Evolutionary conservation across 768 basidiomycete genomes (phyloP).

Genomic region (Tylopilus plumbeoviolaceoides): DNA sequence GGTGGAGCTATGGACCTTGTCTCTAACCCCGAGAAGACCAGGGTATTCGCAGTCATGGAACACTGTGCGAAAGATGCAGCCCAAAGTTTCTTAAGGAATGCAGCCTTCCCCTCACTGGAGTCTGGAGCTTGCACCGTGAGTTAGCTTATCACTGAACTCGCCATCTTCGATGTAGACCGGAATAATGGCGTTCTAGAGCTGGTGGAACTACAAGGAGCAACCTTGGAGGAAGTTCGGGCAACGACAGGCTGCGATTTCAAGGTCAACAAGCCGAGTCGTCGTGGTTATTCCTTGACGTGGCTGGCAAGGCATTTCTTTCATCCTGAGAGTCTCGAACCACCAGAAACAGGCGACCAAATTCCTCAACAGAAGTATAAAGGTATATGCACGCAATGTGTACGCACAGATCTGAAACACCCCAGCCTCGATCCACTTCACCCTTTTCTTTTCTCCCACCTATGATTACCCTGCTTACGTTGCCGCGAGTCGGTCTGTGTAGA

Average conservation of each 20-base stretch:
- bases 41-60: conserved; percentile 86
- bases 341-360: neutral
- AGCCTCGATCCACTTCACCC: neutral
- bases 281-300: conserved; percentile 1
- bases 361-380: conserved; percentile 12
- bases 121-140: conserved; percentile 88
- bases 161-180: conserved; percentile 86
- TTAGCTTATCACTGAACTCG: conserved; percentile 90
- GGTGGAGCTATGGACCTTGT: conserved; percentile 97
- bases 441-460: neutral
- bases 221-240: conserved; percentile 75
- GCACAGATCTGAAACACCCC: neutral
- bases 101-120: conserved; percentile 78
- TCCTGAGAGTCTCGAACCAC: neutral
- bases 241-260: conserved; percentile 87
- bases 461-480: conserved; percentile 4
- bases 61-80: conserved; percentile 83
- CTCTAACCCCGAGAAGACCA: conserved; percentile 94
- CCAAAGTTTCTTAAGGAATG: conserved; percentile 86
- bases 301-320: neutral
- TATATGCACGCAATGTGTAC: neutral
- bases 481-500: conserved; percentile 3
- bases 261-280: conserved; percentile 27
- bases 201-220: conserved; percentile 81
- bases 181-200: conserved; percentile 66